phyloP scores from a whole-genome alignment of 345 rosid genomes.

The Chamaenerion angustifolium region DNA sequence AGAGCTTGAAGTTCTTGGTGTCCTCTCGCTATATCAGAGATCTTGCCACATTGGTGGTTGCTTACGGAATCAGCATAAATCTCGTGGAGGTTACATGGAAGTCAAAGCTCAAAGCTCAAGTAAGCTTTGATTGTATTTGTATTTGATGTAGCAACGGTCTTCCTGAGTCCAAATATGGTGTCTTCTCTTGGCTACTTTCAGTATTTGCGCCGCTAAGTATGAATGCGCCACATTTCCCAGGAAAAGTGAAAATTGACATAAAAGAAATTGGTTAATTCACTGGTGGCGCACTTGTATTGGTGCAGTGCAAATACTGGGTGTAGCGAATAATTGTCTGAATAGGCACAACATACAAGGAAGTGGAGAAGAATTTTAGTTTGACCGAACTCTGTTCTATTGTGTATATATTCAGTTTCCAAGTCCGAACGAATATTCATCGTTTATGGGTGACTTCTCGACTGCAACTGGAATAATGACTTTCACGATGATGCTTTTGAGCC shows the following conservation, averaged over 20 bases:
- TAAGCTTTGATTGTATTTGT: conserved; percentile 15
- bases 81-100: conserved; percentile 99
- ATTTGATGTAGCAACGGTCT: too few species aligned
- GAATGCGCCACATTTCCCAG: neutral
- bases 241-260: too few species aligned
- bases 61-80: conserved; percentile 95
- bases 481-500: conserved; percentile 91
- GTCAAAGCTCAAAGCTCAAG: conserved; percentile 99
- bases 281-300: too few species aligned
- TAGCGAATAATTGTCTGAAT: too few species aligned
- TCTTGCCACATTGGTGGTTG: conserved; percentile 94
- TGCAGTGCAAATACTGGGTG: too few species aligned
- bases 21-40: conserved; percentile 84
- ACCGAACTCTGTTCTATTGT: too few species aligned
- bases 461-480: conserved; percentile 84
- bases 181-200: too few species aligned
- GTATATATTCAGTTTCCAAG: conserved; percentile 60
- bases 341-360: too few species aligned
- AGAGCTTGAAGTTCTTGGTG: conserved; percentile 91
- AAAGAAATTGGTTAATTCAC: neutral
- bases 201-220: too few species aligned
- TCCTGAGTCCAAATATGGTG: too few species aligned
- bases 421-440: conserved; percentile 91
- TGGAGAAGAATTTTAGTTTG: too few species aligned
- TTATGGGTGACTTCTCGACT: conserved; percentile 98